A percentile compares a stretch with the other conserved stretches of the same genome.
phyloP scores from a whole-genome alignment of 192 early-diverging fungal species.

The Spinellus fusiger region DNA sequence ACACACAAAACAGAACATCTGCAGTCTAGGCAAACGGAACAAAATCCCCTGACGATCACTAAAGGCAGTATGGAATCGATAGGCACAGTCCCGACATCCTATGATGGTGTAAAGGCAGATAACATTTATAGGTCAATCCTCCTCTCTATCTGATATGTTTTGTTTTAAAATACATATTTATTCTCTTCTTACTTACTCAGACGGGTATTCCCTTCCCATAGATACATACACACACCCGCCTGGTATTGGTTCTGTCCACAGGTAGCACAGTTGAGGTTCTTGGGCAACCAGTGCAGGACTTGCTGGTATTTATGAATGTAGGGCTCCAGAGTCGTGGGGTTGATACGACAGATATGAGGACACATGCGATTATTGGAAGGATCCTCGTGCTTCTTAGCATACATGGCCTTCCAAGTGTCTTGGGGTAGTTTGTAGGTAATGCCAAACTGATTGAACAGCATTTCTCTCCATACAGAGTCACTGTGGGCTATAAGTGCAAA shows the following conservation, averaged over 20 bases:
- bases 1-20: constrained; percentile 29
- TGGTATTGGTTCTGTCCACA: constrained; percentile 14
- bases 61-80: constrained; percentile 20
- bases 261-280: constrained; percentile 20
- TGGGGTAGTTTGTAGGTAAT: constrained; percentile 25
- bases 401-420: constrained; percentile 20
- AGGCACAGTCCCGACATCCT: constrained; percentile 31
- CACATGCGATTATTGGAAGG: constrained; percentile 22
- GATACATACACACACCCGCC: constrained; percentile 21
- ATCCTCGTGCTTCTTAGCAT: constrained; percentile 13
- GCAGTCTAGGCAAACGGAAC: constrained; percentile 20
- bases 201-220: constrained; percentile 28
- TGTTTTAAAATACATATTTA: neutral
- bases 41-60: constrained; percentile 24
- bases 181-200: constrained; percentile 10
- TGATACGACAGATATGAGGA: constrained; percentile 21
- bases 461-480: constrained; percentile 26
- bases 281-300: constrained; percentile 20
- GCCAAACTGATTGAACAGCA: constrained; percentile 19
- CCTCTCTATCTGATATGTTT: neutral
- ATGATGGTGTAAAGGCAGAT: neutral
- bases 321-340: constrained; percentile 6
- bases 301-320: constrained; percentile 16
- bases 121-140: neutral
- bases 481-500: constrained; percentile 12